Evolutionary conservation across 176 grass and related monocot species (phyloP).

Genomic region (Neostapfia colusana): DNA sequence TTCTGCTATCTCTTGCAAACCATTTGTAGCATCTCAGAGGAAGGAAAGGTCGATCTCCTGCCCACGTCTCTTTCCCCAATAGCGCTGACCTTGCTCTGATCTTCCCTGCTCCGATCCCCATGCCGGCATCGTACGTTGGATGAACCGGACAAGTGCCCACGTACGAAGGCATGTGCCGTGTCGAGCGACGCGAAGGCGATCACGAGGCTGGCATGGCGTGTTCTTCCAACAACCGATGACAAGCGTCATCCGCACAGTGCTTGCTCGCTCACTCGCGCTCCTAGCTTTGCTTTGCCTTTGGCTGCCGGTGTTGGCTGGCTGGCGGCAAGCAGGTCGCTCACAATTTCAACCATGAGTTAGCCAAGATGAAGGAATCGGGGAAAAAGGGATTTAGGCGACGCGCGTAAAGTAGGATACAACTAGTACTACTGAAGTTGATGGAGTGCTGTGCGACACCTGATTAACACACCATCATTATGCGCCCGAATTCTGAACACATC

Average conservation of each 20-base stretch:
- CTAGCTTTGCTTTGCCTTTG: not conserved
- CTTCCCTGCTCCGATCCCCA: not conserved
- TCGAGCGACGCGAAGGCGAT: conserved; percentile 13
- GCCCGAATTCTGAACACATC: not conserved
- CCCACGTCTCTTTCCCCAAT: not conserved
- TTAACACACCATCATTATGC: not conserved
- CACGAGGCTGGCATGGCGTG: conserved; percentile 33
- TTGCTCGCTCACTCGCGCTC: not conserved
- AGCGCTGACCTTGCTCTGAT: not conserved
- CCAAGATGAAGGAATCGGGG: not conserved
- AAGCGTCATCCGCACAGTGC: not conserved
- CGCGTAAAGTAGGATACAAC: too few relatives aligned
- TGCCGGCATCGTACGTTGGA: not conserved
- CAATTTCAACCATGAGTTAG: too few relatives aligned
- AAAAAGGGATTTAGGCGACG: too few relatives aligned
- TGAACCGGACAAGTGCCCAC: not conserved
- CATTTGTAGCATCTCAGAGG: not conserved
- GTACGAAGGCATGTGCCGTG: conserved; percentile 10
- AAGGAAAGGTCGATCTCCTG: not conserved
- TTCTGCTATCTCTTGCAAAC: not conserved
- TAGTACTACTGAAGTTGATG: not conserved
- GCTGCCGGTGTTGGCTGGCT: not conserved
- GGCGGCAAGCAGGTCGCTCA: conserved; percentile 11
- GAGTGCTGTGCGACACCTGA: not conserved
- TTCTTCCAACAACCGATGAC: conserved; percentile 31